A percentile compares a stretch with the other conserved stretches of the same genome.
phyloP scores from a whole-genome alignment of 768 basidiomycete species.

The Termitomyces sp. region DNA sequence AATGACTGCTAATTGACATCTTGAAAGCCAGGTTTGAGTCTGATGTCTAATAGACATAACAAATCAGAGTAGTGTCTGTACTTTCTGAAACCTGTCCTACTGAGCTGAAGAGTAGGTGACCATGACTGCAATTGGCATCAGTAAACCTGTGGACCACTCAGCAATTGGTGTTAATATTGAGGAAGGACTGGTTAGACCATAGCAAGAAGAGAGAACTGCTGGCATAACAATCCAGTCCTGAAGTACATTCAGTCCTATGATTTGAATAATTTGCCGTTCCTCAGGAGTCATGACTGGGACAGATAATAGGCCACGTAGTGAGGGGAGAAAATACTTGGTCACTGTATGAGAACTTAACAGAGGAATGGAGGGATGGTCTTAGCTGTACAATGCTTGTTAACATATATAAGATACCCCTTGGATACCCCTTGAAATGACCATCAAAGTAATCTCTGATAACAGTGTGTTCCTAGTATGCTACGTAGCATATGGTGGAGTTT shows the following conservation, averaged over 20 bases:
- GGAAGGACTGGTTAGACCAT: background rate
- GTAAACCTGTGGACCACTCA: background rate
- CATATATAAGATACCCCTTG: no score
- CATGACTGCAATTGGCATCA: background rate
- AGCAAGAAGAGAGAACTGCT: background rate
- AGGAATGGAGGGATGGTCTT: no score
- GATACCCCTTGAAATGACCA: no score
- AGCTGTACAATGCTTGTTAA: no score
- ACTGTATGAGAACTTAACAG: no score
- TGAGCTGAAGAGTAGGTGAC: background rate
- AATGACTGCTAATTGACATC: background rate
- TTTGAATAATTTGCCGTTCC: background rate
- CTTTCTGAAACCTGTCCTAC: background rate
- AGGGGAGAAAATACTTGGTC: no score
- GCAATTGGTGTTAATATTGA: background rate
- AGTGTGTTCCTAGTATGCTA: no score
- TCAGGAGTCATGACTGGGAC: background rate
- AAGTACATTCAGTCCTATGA: background rate
- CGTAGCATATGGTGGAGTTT: no score
- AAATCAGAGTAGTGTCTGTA: background rate
- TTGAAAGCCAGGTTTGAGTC: background rate
- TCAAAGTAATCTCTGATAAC: no score
- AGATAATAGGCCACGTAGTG: no score
- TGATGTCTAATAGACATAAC: background rate
- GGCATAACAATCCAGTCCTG: background rate